Percentiles rank a stretch among this genome's conserved stretches.
These are phyloP conservation scores for Jaminaea rosea DNA, from an alignment of 1,284 basidiomycete species.

Conservation along the genomic window DNA sequence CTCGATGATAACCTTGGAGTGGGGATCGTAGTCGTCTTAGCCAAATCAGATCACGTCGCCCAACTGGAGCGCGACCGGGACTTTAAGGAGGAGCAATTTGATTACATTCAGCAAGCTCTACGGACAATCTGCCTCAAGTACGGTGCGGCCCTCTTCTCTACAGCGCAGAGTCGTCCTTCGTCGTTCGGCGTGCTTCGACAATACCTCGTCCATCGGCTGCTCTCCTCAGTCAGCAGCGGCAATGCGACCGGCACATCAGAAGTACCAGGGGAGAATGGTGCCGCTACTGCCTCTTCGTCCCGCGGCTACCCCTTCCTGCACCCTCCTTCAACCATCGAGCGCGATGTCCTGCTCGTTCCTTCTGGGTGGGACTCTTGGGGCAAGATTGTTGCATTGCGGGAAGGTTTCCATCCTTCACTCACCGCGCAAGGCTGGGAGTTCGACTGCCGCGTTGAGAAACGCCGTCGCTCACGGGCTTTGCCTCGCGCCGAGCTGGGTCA, in stretches of 20 bases:
- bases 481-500: neutral
- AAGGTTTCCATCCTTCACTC: constrained; percentile 74
- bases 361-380: constrained; percentile 97
- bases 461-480: constrained; percentile 12
- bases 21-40: neutral
- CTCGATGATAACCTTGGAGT: constrained; percentile 1
- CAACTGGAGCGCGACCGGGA: constrained; percentile 46
- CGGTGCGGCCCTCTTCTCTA: constrained; percentile 85
- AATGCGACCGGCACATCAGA: neutral
- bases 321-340: constrained; percentile 81
- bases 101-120: constrained; percentile 87
- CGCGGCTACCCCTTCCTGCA: constrained; percentile 67
- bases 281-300: constrained; percentile 49
- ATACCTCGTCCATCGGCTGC: constrained; percentile 76
- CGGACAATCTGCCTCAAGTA: constrained; percentile 86
- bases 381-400: constrained; percentile 80
- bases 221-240: constrained; percentile 51
- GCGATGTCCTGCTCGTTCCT: constrained; percentile 82
- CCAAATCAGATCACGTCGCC: constrained; percentile 44
- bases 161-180: constrained; percentile 65
- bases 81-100: constrained; percentile 76
- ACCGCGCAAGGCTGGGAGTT: constrained; percentile 65
- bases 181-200: constrained; percentile 72
- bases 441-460: constrained; percentile 25
- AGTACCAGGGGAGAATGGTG: too few species aligned